phyloP scores from a whole-genome alignment of 352 stramenopile species.

The Globisporangium radiosum region DNA sequence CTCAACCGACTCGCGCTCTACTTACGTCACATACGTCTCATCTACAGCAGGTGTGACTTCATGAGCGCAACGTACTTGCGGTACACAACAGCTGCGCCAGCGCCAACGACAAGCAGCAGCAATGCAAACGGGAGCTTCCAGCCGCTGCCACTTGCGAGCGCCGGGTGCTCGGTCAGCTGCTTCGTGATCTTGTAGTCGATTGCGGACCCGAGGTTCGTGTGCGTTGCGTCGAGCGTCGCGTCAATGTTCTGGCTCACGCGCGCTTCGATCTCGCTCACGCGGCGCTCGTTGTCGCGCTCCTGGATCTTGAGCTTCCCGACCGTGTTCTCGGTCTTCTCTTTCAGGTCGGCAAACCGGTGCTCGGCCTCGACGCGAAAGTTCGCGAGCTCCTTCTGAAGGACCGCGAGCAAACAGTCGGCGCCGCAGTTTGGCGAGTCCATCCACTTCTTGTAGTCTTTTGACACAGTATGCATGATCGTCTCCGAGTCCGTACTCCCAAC shows the following conservation, averaged over 20 bases:
- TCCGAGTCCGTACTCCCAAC: constrained; percentile 51
- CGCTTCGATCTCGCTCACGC: constrained; percentile 63
- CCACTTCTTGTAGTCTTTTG: constrained; percentile 82
- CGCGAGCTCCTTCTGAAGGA: constrained; percentile 70
- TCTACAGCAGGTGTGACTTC: constrained; percentile 84
- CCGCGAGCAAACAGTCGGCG: constrained; percentile 64
- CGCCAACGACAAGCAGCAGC: constrained; percentile 50
- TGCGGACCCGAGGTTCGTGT: constrained; percentile 46
- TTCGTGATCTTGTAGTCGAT: constrained; percentile 77
- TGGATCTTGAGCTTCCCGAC: constrained; percentile 70
- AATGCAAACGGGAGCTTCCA: constrained; percentile 82
- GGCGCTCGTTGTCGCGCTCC: constrained; percentile 69
- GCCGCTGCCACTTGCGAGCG: constrained; percentile 36
- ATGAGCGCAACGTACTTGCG: constrained; percentile 83
- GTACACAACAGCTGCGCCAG: constrained; percentile 49
- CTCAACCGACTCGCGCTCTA: neutral
- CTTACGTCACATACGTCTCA: neutral
- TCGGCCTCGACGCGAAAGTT: constrained; percentile 81
- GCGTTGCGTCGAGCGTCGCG: constrained; percentile 46
- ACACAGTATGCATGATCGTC: constrained; percentile 71
- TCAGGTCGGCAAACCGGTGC: constrained; percentile 76
- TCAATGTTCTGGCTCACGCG: constrained; percentile 62
- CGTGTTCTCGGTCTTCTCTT: constrained; percentile 83
- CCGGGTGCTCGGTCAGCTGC: constrained; percentile 64
- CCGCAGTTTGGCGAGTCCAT: constrained; percentile 74